Base-by-base conservation (phyloP, 495 filamentous ascomycete species). In the Penicillium malachiteum region DNA sequence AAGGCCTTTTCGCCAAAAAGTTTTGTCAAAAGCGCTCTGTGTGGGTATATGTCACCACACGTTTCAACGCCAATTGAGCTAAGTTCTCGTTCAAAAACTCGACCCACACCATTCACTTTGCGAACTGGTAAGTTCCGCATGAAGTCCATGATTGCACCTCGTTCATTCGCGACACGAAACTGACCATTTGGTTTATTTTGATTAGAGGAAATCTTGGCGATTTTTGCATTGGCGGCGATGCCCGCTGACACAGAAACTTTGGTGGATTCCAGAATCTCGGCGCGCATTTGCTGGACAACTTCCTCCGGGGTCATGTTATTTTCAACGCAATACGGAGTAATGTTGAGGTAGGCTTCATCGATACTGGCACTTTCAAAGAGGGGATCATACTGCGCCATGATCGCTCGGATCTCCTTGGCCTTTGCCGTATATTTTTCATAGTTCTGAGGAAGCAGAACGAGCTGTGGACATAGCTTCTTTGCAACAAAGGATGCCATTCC, bases 401-500 rank as follows among this genome's bases (percentile, higher is more conserved):
- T 81, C 34, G 84, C 84, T 0, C 94, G 86, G 30, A 97, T 85
- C 64, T 97, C 94, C 55, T 87, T 78, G 1, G 94, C 94, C 64
- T 99, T 99, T 6, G 87, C 84, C 2, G 77, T 87, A 67, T 99
- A 99, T 67, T 96, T 97, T 21, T 88, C 84, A 63, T 95, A 95
- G 64, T 95, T 96, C 48, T 87, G 73, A 5, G 89, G 88, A 14
- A 99, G 63, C 49, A 87, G 81, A n/a, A 96, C 81, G 8, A 99
- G 79, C 47, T 92, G 73, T 2, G 95, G 94, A 52, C 94, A 99
- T 0, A 99, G 83, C 67, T 95, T 96, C 77, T 87, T 89, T 10
- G 95, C 94, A 41, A 97, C 92, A 65, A 97, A 97, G 7, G 87
- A 83, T 4, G 95, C 93, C 94, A 99, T 99, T 9, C 91, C 94